Evolutionary conservation across 257 asterid species (phyloP).

Genomic region (Ajuga chamaepitys): DNA sequence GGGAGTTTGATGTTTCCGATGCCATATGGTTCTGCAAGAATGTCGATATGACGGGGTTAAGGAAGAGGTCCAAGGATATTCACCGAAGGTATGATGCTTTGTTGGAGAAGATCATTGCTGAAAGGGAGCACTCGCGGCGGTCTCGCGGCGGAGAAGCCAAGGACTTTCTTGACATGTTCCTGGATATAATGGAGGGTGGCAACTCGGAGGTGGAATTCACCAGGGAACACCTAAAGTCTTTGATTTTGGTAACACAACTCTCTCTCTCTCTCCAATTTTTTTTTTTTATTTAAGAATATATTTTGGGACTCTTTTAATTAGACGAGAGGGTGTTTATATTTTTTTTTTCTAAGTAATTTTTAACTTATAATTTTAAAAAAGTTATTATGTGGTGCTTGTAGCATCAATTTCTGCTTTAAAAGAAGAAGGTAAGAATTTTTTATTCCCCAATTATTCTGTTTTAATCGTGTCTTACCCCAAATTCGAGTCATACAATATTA

Average conservation of each 20-base stretch:
- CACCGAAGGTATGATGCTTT: slow-evolving; percentile 43
- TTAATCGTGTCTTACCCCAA: no score
- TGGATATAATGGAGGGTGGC: slow-evolving; percentile 47
- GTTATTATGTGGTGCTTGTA: no score
- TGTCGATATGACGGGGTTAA: slow-evolving; percentile 53
- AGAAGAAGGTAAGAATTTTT: no score
- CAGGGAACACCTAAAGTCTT: slow-evolving; percentile 49
- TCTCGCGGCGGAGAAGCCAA: slow-evolving; percentile 15
- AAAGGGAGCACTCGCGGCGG: slow-evolving; percentile 30
- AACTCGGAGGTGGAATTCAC: slow-evolving; percentile 40
- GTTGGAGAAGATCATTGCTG: slow-evolving; percentile 45
- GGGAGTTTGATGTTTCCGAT: slow-evolving; percentile 44
- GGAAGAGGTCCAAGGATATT: slow-evolving; percentile 37
- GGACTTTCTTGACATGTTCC: slow-evolving; percentile 51
- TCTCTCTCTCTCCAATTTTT: no score
- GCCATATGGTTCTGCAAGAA: slow-evolving; percentile 39
- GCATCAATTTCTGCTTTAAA: no score
- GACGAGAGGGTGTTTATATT: no score
- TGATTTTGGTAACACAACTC: slow-evolving; percentile 49
- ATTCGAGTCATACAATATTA: no score
- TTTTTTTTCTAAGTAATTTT: no score
- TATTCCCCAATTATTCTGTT: no score
- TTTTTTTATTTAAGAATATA: no score
- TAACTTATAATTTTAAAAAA: no score
- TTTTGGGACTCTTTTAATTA: no score